These are phyloP conservation scores for Corynespora cassiicola DNA, from an alignment of 2,329 filamentous ascomycete species.

Conservation along the genomic window DNA sequence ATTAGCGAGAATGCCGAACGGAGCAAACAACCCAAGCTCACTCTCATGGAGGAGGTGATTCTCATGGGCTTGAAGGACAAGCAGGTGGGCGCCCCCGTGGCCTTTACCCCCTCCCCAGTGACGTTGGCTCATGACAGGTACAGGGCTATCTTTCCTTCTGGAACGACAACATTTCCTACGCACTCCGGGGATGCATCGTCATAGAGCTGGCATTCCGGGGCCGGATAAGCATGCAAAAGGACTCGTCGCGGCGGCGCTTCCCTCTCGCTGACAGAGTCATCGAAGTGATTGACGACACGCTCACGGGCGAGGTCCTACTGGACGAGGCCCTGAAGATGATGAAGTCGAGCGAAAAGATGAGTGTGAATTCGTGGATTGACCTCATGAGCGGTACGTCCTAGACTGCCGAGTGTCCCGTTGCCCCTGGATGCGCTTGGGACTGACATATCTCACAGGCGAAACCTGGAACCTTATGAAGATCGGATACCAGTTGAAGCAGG, in stretches of 20 bases:
- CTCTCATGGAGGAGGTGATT: slow-evolving; percentile 97
- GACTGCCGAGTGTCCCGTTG: slow-evolving; percentile 5
- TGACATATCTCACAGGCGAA: slow-evolving; percentile 70
- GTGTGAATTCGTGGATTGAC: slow-evolving; percentile 98
- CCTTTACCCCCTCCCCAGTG: too few species aligned
- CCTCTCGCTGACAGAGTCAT: slow-evolving; percentile 92
- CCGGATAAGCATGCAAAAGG: slow-evolving; percentile 98
- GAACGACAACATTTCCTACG: slow-evolving; percentile 99
- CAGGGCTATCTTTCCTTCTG: slow-evolving; percentile 98
- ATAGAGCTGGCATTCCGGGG: slow-evolving; percentile 96
- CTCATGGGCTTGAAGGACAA: slow-evolving; percentile 97
- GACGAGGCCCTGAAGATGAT: slow-evolving; percentile 99
- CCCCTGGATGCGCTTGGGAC: slow-evolving; percentile 11
- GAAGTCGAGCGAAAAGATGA: slow-evolving; percentile 99
- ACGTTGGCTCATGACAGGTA: too few species aligned
- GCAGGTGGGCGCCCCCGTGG: slow-evolving; percentile 84
- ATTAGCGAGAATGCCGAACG: slow-evolving; percentile 96
- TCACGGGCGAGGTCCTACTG: slow-evolving; percentile 95
- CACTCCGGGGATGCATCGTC: slow-evolving; percentile 95
- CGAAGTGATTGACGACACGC: slow-evolving; percentile 94
- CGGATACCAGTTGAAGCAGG: slow-evolving; percentile 98
- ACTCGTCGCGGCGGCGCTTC: slow-evolving; percentile 88
- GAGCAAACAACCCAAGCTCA: slow-evolving; percentile 97
- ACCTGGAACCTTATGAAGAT: slow-evolving; percentile 99
- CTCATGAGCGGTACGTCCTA: slow-evolving; percentile 85